Conservation (phyloP, 2,329 filamentous ascomycete species). For the Pseudopithomyces chartarum region DNA sequence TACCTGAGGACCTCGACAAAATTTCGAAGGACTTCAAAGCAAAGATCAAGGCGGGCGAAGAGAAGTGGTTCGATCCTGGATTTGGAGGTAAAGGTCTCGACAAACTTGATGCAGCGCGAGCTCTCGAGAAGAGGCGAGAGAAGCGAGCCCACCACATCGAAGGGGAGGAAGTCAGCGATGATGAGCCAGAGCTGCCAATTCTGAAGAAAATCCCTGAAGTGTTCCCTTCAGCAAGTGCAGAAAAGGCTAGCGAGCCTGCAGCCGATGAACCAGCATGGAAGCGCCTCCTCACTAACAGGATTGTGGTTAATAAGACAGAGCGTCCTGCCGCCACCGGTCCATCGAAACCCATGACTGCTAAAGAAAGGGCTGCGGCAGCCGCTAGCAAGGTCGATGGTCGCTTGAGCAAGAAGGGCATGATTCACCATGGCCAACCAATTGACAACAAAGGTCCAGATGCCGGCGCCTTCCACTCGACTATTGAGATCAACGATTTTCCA, state of each 20-base stretch:
- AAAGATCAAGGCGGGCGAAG: slow-evolving; percentile 91
- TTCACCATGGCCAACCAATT: slow-evolving; percentile 90
- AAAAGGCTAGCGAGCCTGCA: slow-evolving; percentile 19
- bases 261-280: slow-evolving; percentile 34
- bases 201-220: slow-evolving; percentile 63
- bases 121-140: slow-evolving; percentile 83
- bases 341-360: slow-evolving; percentile 62
- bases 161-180: slow-evolving; percentile 84
- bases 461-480: slow-evolving; percentile 91
- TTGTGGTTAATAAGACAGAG: slow-evolving; percentile 74
- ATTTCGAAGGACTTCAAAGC: slow-evolving; percentile 74
- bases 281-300: slow-evolving; percentile 65
- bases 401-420: slow-evolving; percentile 84
- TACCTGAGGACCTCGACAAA: slow-evolving; percentile 71
- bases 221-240: slow-evolving; percentile 34
- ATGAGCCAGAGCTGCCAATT: slow-evolving; percentile 65
- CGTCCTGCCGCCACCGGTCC: slow-evolving; percentile 50
- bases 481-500: slow-evolving; percentile 99
- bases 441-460: slow-evolving; percentile 99
- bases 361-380: slow-evolving; percentile 88
- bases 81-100: slow-evolving; percentile 97
- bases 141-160: slow-evolving; percentile 78
- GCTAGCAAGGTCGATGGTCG: slow-evolving; percentile 90
- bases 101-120: slow-evolving; percentile 86
- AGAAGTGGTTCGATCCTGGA: slow-evolving; percentile 79